phyloP scores from a whole-genome alignment of 208 protist species.

The Lotmaria passim region DNA sequence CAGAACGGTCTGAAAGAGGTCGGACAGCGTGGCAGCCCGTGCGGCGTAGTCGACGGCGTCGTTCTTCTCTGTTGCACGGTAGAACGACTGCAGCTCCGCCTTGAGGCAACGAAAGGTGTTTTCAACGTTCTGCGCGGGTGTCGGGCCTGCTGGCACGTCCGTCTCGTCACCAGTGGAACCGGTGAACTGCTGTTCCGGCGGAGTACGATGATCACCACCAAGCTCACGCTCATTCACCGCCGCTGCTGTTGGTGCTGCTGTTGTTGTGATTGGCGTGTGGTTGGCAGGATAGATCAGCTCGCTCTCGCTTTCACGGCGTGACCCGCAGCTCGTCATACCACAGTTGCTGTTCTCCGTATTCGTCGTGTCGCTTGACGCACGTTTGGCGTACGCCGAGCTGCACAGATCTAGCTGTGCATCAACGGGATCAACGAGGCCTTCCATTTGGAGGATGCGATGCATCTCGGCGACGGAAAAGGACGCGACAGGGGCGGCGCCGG shows the following conservation, averaged over 20 bases:
- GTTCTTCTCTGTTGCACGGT: conserved; percentile 13
- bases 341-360: neutral
- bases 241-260: neutral
- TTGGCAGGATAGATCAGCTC: neutral
- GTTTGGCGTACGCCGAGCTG: neutral
- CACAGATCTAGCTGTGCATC: conserved; percentile 17
- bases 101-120: conserved; percentile 1
- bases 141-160: neutral
- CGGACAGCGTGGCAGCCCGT: neutral
- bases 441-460: conserved; percentile 22
- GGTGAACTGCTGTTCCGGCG: neutral
- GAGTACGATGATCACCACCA: no score
- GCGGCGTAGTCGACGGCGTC: neutral
- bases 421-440: conserved; percentile 17
- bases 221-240: no score
- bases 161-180: neutral
- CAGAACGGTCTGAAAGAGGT: conserved; percentile 3
- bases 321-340: neutral
- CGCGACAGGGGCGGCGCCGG: conserved; percentile 24
- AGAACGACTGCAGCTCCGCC: conserved; percentile 8
- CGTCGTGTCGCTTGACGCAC: neutral
- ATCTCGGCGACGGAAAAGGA: conserved; percentile 23
- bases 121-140: neutral
- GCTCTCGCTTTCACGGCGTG: neutral
- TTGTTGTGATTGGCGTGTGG: no score